Base-by-base conservation (phyloP, 1,284 basidiomycete genomes). In the Rhodotorula sp. region DNA sequence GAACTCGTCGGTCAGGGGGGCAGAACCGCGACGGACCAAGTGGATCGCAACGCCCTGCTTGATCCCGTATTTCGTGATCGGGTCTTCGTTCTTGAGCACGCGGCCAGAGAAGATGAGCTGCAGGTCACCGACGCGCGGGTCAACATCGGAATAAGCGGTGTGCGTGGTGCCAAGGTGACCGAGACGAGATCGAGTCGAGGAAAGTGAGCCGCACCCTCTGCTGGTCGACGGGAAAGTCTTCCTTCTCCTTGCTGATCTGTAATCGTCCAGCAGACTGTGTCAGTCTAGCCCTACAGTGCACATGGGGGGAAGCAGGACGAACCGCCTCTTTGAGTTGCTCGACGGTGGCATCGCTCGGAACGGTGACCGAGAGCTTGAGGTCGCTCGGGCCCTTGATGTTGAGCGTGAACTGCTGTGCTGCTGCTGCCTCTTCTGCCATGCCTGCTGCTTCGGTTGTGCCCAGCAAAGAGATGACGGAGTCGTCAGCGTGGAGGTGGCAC, bases 11-110 rank as follows among this genome's bases (percentile, higher is more conserved):
- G 48, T 18, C 48, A 7, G 49, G 8, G 49, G 22, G 22, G 24
- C 6, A 22, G 49, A 14, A 51, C 4, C 5, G 29, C 17, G 15
- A 42, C 64, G n/a, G 17, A 74, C 72, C 26, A 74, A 66, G 63
- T 78, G 77, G 53, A 78, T 74, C 14, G 77, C 72, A 53, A 74
- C 69, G 24, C 76, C 77, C 14, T 71, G 66, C 74, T 77, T 77
- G 64, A 79, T 74, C 58, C 73, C 75, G 68, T 79, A 79, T 62
- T 75, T 74, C 15, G 61, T 67, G 37, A 78, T 59, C 12, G 65
- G 37, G 29, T 78, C 74, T 55, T 79, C 78, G 62, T 79, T 77
- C 68, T 79, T 79, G 26, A 79, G 69, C 3, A 79, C 75, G 29
- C 75, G 53, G 10, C 79, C 79, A 10, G 70, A 74, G 62, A 77